Base-by-base conservation (phyloP, 148 eudicot genomes). In the Agrostemma githago region DNA sequence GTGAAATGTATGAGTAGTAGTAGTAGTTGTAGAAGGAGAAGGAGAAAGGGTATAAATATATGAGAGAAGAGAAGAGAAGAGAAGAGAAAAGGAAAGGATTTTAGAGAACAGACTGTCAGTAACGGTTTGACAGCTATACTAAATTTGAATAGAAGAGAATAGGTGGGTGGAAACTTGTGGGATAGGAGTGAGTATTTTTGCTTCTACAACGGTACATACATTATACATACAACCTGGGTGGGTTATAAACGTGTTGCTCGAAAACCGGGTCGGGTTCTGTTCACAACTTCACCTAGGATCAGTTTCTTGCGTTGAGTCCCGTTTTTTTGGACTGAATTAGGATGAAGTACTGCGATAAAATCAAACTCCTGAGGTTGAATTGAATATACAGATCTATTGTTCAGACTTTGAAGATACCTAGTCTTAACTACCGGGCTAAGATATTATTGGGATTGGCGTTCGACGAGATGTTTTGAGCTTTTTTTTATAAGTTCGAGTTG, bases 21-120 rank as follows among this genome's bases (percentile, higher is more conserved):
- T 48, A 15, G 10, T 44, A 4, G 5, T 5, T 46, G 53, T 4
- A 7, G 54, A 7, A 46, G 10, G 53, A 46, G 54, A 48, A 72
- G 42, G 15, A 43, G n/a, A 65, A 62, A 48, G 70, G 34, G 62
- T 20, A 21, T 46, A 59, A 41, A n/a, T 44, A 44, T 15, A 48
- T 8, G 76, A 39, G 4, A 54, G 8, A 60, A 20, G 43, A 16
- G 8, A 70, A 51, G 59, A 72, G 63, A 38, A 46, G 4, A 53
- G 66, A 76, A 82, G n/a, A n/a, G n/a, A n/a, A n/a, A n/a, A n/a
- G n/a, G n/a, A n/a, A n/a, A n/a, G n/a, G n/a, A n/a, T n/a, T n/a
- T n/a, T n/a, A n/a, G n/a, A n/a, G n/a, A n/a, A n/a, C 90, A 86
- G 89, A 68, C 88, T 89, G 92, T 86, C 84, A 83, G 83, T 80